These are phyloP conservation scores for Botrytis sinoallii DNA, from an alignment of 2,329 filamentous ascomycete species.

Conservation along the genomic window DNA sequence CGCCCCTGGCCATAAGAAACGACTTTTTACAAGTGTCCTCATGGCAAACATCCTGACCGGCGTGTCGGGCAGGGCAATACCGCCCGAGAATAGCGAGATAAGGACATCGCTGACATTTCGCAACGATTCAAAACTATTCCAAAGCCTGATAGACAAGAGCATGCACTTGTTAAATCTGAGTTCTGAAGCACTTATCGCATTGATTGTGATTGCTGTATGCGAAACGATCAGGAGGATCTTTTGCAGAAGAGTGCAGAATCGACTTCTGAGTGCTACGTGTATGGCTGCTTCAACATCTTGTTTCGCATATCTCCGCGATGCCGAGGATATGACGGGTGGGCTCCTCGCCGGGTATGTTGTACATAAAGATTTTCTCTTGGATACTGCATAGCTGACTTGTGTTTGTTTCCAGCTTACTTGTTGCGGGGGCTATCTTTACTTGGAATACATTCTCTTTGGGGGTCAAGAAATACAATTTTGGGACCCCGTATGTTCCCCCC, in stretches of 20 bases:
- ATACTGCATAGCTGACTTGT: background rate
- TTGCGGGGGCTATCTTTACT: background rate
- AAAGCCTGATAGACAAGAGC: background rate
- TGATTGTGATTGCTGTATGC: background rate
- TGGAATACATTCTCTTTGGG: background rate
- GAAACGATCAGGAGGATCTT: background rate
- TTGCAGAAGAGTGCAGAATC: background rate
- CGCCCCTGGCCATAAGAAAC: background rate
- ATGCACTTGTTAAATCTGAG: background rate
- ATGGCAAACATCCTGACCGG: background rate
- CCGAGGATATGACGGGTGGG: background rate
- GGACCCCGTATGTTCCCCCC: background rate
- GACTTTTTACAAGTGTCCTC: background rate
- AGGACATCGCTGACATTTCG: background rate
- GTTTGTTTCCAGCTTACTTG: background rate
- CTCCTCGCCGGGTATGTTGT: background rate
- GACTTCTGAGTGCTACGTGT: background rate
- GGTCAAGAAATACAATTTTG: background rate
- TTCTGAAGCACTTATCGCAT: background rate
- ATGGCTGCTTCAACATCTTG: background rate
- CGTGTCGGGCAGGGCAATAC: background rate
- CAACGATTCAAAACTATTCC: background rate
- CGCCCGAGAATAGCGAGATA: background rate
- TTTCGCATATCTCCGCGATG: background rate
- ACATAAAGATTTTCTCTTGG: background rate